Evolutionary conservation across 257 asterid species (phyloP), one percentile per base, ranked within the genome.

Genomic region (Marsdenia floribunda): DNA sequence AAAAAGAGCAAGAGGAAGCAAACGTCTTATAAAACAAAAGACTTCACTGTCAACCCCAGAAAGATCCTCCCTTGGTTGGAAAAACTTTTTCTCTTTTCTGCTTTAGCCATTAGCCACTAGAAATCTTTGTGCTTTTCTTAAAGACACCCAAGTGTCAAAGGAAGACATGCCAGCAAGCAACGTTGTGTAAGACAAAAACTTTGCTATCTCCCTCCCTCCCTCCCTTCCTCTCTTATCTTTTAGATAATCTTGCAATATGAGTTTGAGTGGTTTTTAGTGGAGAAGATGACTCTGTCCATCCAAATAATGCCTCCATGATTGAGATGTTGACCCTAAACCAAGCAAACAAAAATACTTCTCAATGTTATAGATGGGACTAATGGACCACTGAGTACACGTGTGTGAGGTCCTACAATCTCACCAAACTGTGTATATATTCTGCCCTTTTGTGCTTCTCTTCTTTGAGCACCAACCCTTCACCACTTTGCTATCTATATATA

Each of bases 221-320:
- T 26, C 58, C 22, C 50, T 35, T 70, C 70, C n/a, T 47, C 58
- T 73, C 85, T 84, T 82, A 83, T 85, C 88, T 67, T 44, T 77
- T 69, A 52, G 75, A 73, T 61, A 66, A 72, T 66, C 16, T 46
- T 79, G n/a, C 50, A 64, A 79, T 68, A 79, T 74, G 77, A 33
- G 37, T 76, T 80, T 80, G 85, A 69, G 83, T 85, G 86, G 85
- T 68, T 76, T 68, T 80, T 42, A 84, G 81, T 82, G 86, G 83
- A 81, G 84, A 75, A 79, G 79, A 81, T 72, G 80, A 80, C 74
- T 82, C 22, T 78, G 83, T 76, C 88, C 87, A 81, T 80, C 80
- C 78, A 86, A 85, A 89, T 89, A 87, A 86, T 89, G 86, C 70
- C 83, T 84, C 85, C 73, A 84, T 85, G 90, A 91, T 91, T 88